Conservation (phyloP, 2,329 filamentous ascomycete genomes). For the Calonectria multiphialidica region DNA sequence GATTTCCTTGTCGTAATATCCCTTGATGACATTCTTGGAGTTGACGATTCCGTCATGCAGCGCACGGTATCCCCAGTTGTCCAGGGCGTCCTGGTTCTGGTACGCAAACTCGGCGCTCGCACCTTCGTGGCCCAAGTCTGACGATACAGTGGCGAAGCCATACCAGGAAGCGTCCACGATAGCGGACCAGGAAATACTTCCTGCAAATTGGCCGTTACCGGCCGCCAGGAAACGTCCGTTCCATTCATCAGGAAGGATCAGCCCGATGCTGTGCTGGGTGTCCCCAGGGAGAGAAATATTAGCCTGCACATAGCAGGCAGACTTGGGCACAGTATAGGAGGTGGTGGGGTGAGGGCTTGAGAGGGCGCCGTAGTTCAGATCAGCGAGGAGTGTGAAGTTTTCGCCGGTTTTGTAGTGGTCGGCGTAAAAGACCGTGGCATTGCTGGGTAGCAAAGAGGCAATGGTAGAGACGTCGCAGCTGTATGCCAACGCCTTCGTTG, state of each 20-base stretch:
- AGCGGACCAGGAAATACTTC: background rate
- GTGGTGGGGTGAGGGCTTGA: background rate
- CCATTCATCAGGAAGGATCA: background rate
- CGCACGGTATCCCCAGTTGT: background rate
- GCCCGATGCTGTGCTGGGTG: background rate
- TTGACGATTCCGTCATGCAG: background rate
- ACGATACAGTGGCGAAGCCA: background rate
- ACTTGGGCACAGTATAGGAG: background rate
- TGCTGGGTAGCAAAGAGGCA: background rate
- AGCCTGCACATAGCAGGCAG: background rate
- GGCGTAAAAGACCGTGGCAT: background rate
- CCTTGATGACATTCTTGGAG: background rate
- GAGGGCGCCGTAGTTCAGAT: background rate
- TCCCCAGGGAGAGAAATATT: background rate
- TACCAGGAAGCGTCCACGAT: background rate
- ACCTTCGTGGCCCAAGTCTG: background rate
- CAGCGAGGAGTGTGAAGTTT: background rate
- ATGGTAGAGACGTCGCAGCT: background rate
- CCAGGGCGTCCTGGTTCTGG: background rate
- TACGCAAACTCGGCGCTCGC: background rate
- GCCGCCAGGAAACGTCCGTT: background rate
- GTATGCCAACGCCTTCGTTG: background rate
- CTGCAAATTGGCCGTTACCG: background rate
- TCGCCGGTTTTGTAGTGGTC: background rate
- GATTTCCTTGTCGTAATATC: constrained; percentile 40